Conservation (phyloP, 805 yeast species). For the Nakazawaea wickerhamii region DNA sequence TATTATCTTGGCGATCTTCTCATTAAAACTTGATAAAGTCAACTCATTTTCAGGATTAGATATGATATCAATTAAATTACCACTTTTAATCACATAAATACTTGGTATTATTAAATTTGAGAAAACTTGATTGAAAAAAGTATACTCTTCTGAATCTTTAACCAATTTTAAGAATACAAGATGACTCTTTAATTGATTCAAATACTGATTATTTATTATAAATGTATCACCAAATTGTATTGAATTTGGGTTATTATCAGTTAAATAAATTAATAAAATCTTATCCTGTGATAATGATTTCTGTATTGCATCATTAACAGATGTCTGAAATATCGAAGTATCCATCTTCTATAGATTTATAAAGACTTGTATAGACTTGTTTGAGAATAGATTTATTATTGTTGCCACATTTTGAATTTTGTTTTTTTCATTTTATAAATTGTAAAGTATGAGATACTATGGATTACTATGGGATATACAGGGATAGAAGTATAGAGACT, state of each 20-base stretch:
- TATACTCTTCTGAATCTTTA: constrained; percentile 38
- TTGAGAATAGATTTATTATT: not conserved
- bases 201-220: constrained; percentile 17
- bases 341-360: not conserved
- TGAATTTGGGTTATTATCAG: constrained; percentile 22
- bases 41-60: constrained; percentile 23
- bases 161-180: constrained; percentile 38
- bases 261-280: constrained; percentile 36
- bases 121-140: constrained; percentile 50
- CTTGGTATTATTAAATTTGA: constrained; percentile 49
- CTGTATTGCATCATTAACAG: constrained; percentile 30
- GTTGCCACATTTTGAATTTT: not conserved
- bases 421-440: too few species aligned
- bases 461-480: too few species aligned
- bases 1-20: constrained; percentile 17
- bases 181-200: constrained; percentile 18
- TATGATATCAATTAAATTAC: constrained; percentile 40
- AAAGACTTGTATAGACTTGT: not conserved
- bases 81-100: constrained; percentile 45
- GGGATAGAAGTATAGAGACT: too few species aligned
- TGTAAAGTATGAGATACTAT: too few species aligned
- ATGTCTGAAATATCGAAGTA: constrained; percentile 7
- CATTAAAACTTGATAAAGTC: constrained; percentile 22
- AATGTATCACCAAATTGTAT: constrained; percentile 18
- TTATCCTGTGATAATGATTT: constrained; percentile 29